These are phyloP conservation scores for Evernia prunastri DNA, from an alignment of 495 filamentous ascomycete species.

Conservation along the genomic window DNA sequence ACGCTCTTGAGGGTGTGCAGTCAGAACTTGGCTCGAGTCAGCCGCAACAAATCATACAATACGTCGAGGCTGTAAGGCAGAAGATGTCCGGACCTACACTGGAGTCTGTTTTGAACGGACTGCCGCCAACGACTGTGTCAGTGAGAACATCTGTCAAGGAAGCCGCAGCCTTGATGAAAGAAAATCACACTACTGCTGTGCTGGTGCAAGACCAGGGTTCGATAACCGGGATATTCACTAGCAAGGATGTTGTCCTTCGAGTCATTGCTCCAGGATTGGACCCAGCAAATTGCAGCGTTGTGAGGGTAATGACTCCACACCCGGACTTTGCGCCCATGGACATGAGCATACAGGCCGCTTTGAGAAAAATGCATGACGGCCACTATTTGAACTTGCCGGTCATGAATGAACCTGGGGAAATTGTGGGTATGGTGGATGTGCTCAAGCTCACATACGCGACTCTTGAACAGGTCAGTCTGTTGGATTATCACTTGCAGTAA, in stretches of 20 bases:
- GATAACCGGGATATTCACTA: conserved; percentile 98
- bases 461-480: conserved; percentile 74
- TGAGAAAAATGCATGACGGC: conserved; percentile 99
- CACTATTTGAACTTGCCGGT: conserved; percentile 97
- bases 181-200: conserved; percentile 94
- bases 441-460: conserved; percentile 97
- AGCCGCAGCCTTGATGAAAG: conserved; percentile 91
- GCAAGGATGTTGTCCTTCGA: conserved; percentile 96
- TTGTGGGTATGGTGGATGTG: conserved; percentile 98
- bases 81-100: conserved; percentile 99
- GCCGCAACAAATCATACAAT: conserved; percentile 97
- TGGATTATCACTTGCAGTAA: conserved; percentile 10
- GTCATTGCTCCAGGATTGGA: conserved; percentile 96
- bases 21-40: conserved; percentile 94
- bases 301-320: conserved; percentile 97
- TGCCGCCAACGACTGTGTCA: conserved; percentile 88
- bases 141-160: conserved; percentile 95
- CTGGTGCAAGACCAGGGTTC: conserved; percentile 94
- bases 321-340: conserved; percentile 97
- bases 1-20: conserved; percentile 97
- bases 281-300: conserved; percentile 90
- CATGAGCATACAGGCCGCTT: conserved; percentile 96
- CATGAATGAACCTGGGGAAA: conserved; percentile 95
- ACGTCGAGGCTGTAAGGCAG: conserved; percentile 86
- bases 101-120: conserved; percentile 85